These are phyloP conservation scores for Rhizophagus prolifer DNA, from an alignment of 192 early-diverging fungal species.

Conservation along the genomic window DNA sequence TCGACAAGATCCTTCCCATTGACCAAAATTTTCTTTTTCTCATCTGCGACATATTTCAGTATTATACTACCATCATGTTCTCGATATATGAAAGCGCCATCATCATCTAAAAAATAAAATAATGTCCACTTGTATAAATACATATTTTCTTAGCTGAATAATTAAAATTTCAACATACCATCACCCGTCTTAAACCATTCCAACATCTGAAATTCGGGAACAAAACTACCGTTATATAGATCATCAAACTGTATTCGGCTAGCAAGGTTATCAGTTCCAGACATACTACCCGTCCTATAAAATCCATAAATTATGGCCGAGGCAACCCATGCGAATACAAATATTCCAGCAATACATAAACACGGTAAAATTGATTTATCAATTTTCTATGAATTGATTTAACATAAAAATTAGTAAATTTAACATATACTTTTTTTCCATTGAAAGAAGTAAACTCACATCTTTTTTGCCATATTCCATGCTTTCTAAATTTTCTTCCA, in stretches of 20 bases:
- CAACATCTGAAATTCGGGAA: neutral
- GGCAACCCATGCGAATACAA: conserved; percentile 12
- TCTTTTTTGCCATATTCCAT: neutral
- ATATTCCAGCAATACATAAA: conserved; percentile 12
- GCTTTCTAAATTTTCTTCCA: neutral
- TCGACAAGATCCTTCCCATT: conserved; percentile 23
- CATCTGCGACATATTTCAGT: conserved; percentile 11
- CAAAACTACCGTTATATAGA: neutral
- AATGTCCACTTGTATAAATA: neutral
- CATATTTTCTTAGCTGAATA: neutral
- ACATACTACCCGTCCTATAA: neutral
- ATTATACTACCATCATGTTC: conserved; percentile 12
- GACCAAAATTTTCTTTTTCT: conserved; percentile 13
- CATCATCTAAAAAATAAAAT: conserved; percentile 8
- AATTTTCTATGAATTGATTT: neutral
- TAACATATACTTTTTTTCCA: too few relatives aligned
- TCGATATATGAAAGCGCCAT: conserved; percentile 23
- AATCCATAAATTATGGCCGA: conserved; percentile 13
- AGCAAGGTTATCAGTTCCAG: neutral
- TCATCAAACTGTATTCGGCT: conserved; percentile 18
- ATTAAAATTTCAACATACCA: neutral
- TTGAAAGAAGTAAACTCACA: neutral
- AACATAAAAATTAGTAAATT: neutral
- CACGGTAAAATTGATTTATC: conserved; percentile 22
- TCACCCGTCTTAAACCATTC: neutral